Base-by-base conservation (phyloP, 139 green algal genomes). In the Astrephomene gubernaculifera region DNA sequence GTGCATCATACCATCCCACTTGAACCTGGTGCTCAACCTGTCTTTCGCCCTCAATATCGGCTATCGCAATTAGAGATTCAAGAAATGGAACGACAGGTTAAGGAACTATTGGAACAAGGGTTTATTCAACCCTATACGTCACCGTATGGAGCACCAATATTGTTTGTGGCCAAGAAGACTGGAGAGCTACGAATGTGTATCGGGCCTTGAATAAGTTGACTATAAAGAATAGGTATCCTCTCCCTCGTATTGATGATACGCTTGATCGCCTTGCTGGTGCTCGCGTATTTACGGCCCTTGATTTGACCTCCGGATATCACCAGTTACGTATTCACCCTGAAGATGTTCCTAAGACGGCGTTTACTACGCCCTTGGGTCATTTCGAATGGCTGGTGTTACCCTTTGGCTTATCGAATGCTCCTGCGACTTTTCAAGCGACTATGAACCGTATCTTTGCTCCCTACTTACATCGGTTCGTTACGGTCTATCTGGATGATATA, bases 401-500 rank as follows among this genome's bases (percentile, higher is more conserved):
- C 29, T 88, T 92, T 63, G 82, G 82, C 1, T 21, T 73, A 4
- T 33, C 61, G 27, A 78, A 86, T 4, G 49, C 65, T 45, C 90
- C 74, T 25, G 87, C 57, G 8, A 83, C 82, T 49, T 90, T 85
- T 53, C 64, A 70, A 33, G 38, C 36, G 8, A 36, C 63, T 33
- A 87, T 95, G 87, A 90, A 93, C 52, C 49, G 89, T 24, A 76
- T 92, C 0, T 86, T 95, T 29, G 12, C 71, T 4, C 36, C 75
- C 4, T 68, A 69, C 22, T 67, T 93, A 53, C 83, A 91, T 70
- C 35, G 75, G 8, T 94, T 90, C 64, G 84, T 95, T 0, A 38
- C 90, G 24, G 76, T 93, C n/a, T 94, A 92, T 31, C 73, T 95
- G 3, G 89, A 94, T 78, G 89, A 95, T 44, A 90, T 93, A 1